Conservation (phyloP, 495 filamentous ascomycete species). For the Chaetomium fimeti region DNA sequence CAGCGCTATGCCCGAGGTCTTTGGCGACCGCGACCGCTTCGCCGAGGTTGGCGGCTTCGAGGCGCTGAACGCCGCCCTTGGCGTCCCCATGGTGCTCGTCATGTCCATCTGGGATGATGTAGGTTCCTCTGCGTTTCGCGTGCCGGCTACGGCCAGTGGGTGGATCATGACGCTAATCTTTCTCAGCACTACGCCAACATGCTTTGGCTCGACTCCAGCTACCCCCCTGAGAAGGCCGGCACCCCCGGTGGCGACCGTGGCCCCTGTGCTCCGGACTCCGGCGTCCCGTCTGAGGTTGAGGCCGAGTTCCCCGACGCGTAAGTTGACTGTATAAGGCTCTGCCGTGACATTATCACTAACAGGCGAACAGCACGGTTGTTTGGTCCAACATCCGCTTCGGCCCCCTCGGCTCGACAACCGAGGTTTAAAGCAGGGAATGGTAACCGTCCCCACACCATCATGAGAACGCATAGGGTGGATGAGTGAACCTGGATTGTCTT, state of each 20-base stretch:
- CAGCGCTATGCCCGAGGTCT: conserved; percentile 28
- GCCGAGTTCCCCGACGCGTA: conserved; percentile 39
- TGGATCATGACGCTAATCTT: not conserved
- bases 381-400: conserved; percentile 70
- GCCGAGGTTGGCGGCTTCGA: conserved; percentile 58
- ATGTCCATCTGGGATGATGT: conserved; percentile 76
- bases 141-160: too few relatives aligned
- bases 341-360: conserved; percentile 28
- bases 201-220: conserved; percentile 80
- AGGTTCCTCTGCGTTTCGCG: not conserved
- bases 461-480: not conserved
- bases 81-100: conserved; percentile 67
- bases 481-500: not conserved
- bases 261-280: conserved; percentile 59
- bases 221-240: conserved; percentile 56
- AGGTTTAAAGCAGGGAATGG: conserved; percentile 24
- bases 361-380: conserved; percentile 39
- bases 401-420: conserved; percentile 59
- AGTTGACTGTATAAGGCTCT: not conserved
- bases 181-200: conserved; percentile 66
- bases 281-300: conserved; percentile 61
- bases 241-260: conserved; percentile 68
- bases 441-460: not conserved
- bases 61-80: conserved; percentile 56
- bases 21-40: conserved; percentile 59